Conservation (phyloP, 2,329 filamentous ascomycete genomes). For the Xylariaceae sp. region DNA sequence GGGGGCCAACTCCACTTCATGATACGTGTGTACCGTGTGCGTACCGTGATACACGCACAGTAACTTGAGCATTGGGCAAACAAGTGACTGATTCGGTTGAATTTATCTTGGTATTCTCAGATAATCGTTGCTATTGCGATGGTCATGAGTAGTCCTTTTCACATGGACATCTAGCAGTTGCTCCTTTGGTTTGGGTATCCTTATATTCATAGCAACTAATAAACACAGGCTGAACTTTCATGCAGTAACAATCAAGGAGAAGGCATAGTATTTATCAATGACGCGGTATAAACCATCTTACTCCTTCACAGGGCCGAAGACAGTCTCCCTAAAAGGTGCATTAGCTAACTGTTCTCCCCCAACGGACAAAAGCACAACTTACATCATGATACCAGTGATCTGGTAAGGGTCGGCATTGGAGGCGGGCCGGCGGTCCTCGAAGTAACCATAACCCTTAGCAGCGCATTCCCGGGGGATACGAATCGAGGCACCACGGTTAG, state of each 20-base stretch:
- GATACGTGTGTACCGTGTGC: too few species aligned
- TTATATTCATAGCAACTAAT: conserved; percentile 16
- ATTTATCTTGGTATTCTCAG: not conserved
- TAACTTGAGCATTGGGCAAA: too few species aligned
- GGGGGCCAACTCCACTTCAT: too few species aligned
- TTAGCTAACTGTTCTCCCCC: conserved; percentile 4
- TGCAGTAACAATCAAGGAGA: conserved; percentile 11
- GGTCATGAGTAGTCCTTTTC: too few species aligned
- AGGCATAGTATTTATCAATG: conserved; percentile 10
- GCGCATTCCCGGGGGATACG: conserved; percentile 83
- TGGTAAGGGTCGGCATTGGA: conserved; percentile 80
- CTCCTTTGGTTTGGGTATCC: conserved; percentile 14
- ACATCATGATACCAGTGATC: conserved; percentile 71
- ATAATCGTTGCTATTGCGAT: not conserved
- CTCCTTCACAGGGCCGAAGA: conserved; percentile 35
- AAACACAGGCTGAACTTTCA: conserved; percentile 13
- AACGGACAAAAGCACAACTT: not conserved
- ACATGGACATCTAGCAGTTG: not conserved
- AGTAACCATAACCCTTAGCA: conserved; percentile 89
- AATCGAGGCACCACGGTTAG: conserved; percentile 91
- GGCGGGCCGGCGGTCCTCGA: conserved; percentile 77
- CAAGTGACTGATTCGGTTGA: not conserved
- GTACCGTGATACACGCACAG: too few species aligned
- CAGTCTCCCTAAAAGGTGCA: conserved; percentile 42
- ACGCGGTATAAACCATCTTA: conserved; percentile 19